Evolutionary conservation across 139 green algal species (phyloP).

Genomic region (Chlamydomonas sp.): DNA sequence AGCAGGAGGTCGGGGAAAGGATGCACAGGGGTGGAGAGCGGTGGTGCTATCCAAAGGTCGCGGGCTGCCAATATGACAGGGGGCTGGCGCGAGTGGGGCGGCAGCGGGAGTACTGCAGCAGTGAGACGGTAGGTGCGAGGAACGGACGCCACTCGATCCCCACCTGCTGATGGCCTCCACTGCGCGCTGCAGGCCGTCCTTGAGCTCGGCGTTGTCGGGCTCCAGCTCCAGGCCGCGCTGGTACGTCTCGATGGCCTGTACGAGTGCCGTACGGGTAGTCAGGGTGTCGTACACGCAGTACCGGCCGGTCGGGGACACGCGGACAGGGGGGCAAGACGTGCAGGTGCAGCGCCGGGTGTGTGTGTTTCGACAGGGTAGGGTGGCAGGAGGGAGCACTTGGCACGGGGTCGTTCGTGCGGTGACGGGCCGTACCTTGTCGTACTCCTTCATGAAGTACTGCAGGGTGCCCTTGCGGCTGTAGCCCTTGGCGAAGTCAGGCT

Average conservation of each 20-base stretch:
- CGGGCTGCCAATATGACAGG: too few relatives aligned
- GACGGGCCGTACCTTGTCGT: constrained; percentile 68
- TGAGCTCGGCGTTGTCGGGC: constrained; percentile 92
- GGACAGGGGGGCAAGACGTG: too few relatives aligned
- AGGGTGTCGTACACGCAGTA: too few relatives aligned
- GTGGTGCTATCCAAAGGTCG: not conserved
- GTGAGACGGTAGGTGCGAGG: too few relatives aligned
- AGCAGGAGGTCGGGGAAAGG: not conserved
- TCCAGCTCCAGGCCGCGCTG: constrained; percentile 87
- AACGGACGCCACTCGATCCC: not conserved
- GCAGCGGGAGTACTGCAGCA: too few relatives aligned
- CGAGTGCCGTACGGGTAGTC: too few relatives aligned
- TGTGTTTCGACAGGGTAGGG: too few relatives aligned
- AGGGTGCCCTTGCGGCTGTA: constrained; percentile 90
- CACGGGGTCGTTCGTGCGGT: too few relatives aligned
- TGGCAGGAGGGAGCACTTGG: too few relatives aligned
- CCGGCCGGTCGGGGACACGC: too few relatives aligned
- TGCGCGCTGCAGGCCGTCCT: constrained; percentile 89
- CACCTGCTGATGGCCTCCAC: constrained; percentile 80
- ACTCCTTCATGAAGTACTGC: constrained; percentile 99
- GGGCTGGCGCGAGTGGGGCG: too few relatives aligned
- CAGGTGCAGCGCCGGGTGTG: too few relatives aligned
- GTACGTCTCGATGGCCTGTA: constrained; percentile 79
- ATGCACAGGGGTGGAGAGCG: not conserved
- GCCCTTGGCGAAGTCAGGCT: constrained; percentile 90